Percentiles rank a stretch among this genome's conserved stretches.
Conservation (phyloP, 2,329 filamentous ascomycete species). For the Aspergillus carbonarius region DNA sequence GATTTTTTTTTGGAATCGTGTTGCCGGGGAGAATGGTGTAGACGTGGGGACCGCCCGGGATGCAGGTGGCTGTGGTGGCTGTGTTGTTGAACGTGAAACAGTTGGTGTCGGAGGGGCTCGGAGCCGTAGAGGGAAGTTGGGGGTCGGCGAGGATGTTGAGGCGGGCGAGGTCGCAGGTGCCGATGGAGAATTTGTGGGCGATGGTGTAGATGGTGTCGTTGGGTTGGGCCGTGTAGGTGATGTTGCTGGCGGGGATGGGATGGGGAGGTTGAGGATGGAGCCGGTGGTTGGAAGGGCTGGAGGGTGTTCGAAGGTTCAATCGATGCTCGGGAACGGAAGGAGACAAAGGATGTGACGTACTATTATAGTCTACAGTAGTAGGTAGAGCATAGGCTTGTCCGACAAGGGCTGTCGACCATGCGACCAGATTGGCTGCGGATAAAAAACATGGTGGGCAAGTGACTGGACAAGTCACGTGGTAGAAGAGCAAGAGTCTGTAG, state of each 20-base stretch:
- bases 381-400: no score
- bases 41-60: background rate
- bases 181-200: background rate
- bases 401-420: no score
- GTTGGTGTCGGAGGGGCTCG: background rate
- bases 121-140: background rate
- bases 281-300: background rate
- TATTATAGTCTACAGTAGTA: no score
- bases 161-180: background rate
- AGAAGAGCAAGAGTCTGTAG: no score
- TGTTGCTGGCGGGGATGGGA: background rate
- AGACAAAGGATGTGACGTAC: background rate
- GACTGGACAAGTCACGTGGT: no score
- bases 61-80: background rate
- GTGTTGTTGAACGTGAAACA: background rate
- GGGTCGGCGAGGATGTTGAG: background rate
- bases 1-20: background rate
- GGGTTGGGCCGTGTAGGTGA: background rate
- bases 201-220: background rate
- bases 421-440: no score
- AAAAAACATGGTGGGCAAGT: no score
- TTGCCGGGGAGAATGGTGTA: background rate
- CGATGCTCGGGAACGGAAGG: background rate
- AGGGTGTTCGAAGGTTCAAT: background rate
- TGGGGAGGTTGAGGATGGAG: background rate